phyloP scores from a whole-genome alignment of 2,329 filamentous ascomycete genomes.

The Neofusicoccum sp. region DNA sequence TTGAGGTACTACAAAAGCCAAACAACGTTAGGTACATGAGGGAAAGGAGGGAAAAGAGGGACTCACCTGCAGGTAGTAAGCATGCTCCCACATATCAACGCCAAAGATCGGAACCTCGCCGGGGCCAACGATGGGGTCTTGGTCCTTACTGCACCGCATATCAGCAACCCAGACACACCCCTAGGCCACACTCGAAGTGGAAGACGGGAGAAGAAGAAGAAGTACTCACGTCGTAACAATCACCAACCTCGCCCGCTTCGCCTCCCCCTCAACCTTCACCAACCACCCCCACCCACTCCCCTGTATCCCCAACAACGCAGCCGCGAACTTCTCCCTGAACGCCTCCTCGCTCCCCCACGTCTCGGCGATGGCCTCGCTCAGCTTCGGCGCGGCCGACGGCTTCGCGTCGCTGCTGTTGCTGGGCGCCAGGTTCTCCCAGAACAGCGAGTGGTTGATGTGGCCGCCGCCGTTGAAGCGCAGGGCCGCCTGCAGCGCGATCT shows the following conservation, averaged over 20 bases:
- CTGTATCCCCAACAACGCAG: conserved; percentile 68
- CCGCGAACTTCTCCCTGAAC: conserved; percentile 66
- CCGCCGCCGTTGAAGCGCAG: conserved; percentile 90
- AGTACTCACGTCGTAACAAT: conserved; percentile 62
- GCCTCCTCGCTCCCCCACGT: conserved; percentile 67
- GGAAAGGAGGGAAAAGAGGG: background rate
- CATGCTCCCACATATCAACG: conserved; percentile 92
- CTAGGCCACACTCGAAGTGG: background rate
- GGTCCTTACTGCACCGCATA: conserved; percentile 59
- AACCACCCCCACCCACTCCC: conserved; percentile 90
- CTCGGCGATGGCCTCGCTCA: conserved; percentile 60
- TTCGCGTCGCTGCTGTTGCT: conserved; percentile 58
- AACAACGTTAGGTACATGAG: conserved; percentile 15
- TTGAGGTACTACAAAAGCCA: conserved; percentile 62
- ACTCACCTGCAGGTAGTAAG: conserved; percentile 75
- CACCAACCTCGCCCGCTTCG: conserved; percentile 52
- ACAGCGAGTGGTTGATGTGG: conserved; percentile 89
- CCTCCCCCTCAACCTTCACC: conserved; percentile 61
- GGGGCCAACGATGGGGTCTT: conserved; percentile 69
- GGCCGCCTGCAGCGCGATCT: conserved; percentile 65
- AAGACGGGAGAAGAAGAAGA: background rate
- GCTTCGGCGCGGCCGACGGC: conserved; percentile 52
- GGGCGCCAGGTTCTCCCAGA: conserved; percentile 81
- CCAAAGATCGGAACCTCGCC: conserved; percentile 68
- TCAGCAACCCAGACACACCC: background rate